phyloP scores from a whole-genome alignment of 2,329 filamentous ascomycete species.

The Cordyceps javanica region DNA sequence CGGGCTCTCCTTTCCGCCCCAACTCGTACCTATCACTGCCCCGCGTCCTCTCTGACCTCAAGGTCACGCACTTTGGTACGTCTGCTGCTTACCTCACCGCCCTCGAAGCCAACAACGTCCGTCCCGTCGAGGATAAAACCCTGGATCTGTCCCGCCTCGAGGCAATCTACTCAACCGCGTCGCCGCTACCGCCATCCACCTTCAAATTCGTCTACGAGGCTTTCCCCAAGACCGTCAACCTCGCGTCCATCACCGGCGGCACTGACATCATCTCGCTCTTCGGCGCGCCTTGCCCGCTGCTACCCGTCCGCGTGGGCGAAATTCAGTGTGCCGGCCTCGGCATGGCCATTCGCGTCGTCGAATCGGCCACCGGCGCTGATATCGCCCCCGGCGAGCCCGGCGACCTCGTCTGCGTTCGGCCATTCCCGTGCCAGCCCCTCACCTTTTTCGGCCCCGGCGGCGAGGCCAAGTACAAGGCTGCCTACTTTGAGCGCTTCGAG shows the following conservation, averaged over 20 bases:
- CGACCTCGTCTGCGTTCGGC: conserved; percentile 77
- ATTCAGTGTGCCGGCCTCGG: conserved; percentile 74
- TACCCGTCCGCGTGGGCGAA: conserved; percentile 66
- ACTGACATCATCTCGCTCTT: conserved; percentile 97
- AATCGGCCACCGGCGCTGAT: conserved; percentile 49
- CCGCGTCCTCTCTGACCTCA: conserved; percentile 69
- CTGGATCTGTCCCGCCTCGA: conserved; percentile 60
- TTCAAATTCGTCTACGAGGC: conserved; percentile 84
- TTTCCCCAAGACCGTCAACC: conserved; percentile 74
- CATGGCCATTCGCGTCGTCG: conserved; percentile 65
- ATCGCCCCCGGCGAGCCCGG: conserved; percentile 63
- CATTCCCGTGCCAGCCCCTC: conserved; percentile 88
- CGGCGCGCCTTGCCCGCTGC: conserved; percentile 71
- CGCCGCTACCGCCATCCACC: conserved; percentile 85
- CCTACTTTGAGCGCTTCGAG: conserved; percentile 83
- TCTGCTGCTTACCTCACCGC: conserved; percentile 89
- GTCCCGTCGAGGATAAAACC: conserved; percentile 46
- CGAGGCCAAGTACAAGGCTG: conserved; percentile 68
- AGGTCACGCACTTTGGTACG: conserved; percentile 90
- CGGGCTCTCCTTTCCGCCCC: conserved; percentile 83
- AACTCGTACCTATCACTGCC: conserved; percentile 77
- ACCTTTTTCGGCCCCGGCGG: conserved; percentile 70
- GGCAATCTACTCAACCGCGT: conserved; percentile 91
- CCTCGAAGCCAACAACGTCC: conserved; percentile 70
- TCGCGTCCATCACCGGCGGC: conserved; percentile 89